phyloP scores from a whole-genome alignment of 2,329 filamentous ascomycete genomes.

The Cordyceps pruinosa region DNA sequence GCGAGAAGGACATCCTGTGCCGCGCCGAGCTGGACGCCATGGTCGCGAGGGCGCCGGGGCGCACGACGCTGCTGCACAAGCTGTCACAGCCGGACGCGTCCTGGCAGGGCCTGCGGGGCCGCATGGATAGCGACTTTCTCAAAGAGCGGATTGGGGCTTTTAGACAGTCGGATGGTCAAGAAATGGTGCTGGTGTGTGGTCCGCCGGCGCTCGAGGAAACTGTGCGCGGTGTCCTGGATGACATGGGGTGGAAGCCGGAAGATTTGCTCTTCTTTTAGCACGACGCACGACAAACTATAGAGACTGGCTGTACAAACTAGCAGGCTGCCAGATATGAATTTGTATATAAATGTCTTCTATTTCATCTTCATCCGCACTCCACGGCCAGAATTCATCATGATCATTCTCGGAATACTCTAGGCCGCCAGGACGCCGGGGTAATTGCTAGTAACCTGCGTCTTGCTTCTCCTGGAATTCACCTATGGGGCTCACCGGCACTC shows the following conservation, averaged over 20 bases:
- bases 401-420: too few species aligned
- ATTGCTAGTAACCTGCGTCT: too few species aligned
- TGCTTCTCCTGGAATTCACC: too few species aligned
- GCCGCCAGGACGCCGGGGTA: too few species aligned
- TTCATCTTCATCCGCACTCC: too few species aligned
- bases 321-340: neutral
- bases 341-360: neutral
- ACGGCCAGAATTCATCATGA: too few species aligned
- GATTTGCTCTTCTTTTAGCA: constrained; percentile 68
- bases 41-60: constrained; percentile 42
- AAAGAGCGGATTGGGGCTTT: constrained; percentile 47
- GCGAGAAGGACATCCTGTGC: constrained; percentile 77
- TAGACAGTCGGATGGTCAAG: constrained; percentile 31
- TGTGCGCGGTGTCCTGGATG: constrained; percentile 44
- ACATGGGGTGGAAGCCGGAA: constrained; percentile 64
- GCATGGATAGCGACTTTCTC: constrained; percentile 58
- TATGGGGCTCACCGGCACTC: neutral
- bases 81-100: constrained; percentile 55
- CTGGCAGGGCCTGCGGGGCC: constrained; percentile 64
- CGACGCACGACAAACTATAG: neutral
- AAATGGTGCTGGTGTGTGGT: constrained; percentile 72
- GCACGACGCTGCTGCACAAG: constrained; percentile 61
- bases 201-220: constrained; percentile 67
- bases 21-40: constrained; percentile 63
- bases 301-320: neutral